Conservation (phyloP, 2,329 filamentous ascomycete genomes). For the Cercospora citrullina region DNA sequence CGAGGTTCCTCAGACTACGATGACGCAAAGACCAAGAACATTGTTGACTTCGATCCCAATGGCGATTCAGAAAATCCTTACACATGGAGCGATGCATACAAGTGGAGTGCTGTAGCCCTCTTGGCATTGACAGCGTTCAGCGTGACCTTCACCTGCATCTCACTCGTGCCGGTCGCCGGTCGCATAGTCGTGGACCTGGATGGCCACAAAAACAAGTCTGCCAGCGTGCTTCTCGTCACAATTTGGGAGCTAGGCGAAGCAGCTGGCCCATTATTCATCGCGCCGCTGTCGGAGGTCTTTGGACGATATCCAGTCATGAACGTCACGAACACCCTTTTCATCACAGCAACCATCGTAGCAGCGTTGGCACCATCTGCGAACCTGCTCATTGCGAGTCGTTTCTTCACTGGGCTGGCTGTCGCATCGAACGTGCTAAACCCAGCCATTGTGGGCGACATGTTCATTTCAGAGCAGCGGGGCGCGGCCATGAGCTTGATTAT, state of each 20-base stretch:
- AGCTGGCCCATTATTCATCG: slow-evolving; percentile 48
- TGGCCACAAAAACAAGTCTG: slow-evolving; percentile 25
- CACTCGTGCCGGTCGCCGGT: slow-evolving; percentile 34
- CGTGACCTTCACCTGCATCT: slow-evolving; percentile 44
- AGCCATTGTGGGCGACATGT: slow-evolving; percentile 65
- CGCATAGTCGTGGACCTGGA: slow-evolving; percentile 33
- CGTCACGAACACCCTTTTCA: slow-evolving; percentile 48
- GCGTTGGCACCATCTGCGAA: slow-evolving; percentile 42
- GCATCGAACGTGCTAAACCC: slow-evolving; percentile 60
- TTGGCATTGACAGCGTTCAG: slow-evolving; percentile 58
- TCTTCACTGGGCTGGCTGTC: slow-evolving; percentile 48
- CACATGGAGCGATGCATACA: slow-evolving; percentile 53
- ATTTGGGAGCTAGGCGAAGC: slow-evolving; percentile 54
- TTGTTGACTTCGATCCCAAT: slow-evolving; percentile 50
- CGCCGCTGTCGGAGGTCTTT: slow-evolving; percentile 48
- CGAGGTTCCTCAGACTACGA: slow-evolving; percentile 2
- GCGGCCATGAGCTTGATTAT: slow-evolving; percentile 59
- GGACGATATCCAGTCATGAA: slow-evolving; percentile 44
- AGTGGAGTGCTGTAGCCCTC: slow-evolving; percentile 56
- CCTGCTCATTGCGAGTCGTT: slow-evolving; percentile 46
- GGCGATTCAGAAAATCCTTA: slow-evolving; percentile 54
- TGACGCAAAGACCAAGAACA: slow-evolving; percentile 20
- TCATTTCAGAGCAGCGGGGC: slow-evolving; percentile 58
- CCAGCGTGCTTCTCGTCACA: slow-evolving; percentile 46
- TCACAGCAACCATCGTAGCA: slow-evolving; percentile 44